Evolutionary conservation across 176 grass and related monocot species (phyloP).

Genomic region (Metroxylon sagu): DNA sequence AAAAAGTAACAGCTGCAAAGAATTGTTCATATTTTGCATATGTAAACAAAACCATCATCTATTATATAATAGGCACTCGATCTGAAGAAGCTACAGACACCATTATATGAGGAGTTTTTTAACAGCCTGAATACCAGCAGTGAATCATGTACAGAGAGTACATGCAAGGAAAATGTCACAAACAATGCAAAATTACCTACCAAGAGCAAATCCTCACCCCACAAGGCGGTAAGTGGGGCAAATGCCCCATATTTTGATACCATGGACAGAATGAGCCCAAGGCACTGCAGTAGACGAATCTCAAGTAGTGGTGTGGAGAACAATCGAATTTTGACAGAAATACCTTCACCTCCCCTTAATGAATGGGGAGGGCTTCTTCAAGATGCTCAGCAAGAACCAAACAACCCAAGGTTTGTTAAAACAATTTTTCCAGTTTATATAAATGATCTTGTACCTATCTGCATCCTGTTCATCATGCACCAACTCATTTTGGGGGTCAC

Average conservation of each 20-base stretch:
- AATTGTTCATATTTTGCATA: no score
- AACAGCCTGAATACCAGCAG: conserved; percentile 59
- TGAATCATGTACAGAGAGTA: conserved; percentile 37
- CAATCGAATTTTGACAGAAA: conserved; percentile 70
- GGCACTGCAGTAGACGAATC: conserved; percentile 46
- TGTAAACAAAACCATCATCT: no score
- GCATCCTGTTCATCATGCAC: no score
- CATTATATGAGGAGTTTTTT: conserved; percentile 97
- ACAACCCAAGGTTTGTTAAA: conserved; percentile 41
- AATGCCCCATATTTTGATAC: conserved; percentile 36
- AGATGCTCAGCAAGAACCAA: conserved; percentile 41
- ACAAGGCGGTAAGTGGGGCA: conserved; percentile 34
- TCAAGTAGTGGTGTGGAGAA: conserved; percentile 38
- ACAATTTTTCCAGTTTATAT: not conserved
- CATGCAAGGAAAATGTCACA: conserved; percentile 50
- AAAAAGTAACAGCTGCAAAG: no score
- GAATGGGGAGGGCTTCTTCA: conserved; percentile 39
- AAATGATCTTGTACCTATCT: not conserved
- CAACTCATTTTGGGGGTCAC: no score
- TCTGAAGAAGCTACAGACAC: conserved; percentile 93
- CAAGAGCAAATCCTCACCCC: conserved; percentile 52
- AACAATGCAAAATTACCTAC: conserved; percentile 64
- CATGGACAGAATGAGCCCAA: conserved; percentile 38
- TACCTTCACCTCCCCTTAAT: conserved; percentile 62
- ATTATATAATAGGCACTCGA: conserved; percentile 60